Evolutionary conservation across 768 basidiomycete species (phyloP), one percentile per base, ranked within the genome.

Genomic region (Boletus sensibilis): DNA sequence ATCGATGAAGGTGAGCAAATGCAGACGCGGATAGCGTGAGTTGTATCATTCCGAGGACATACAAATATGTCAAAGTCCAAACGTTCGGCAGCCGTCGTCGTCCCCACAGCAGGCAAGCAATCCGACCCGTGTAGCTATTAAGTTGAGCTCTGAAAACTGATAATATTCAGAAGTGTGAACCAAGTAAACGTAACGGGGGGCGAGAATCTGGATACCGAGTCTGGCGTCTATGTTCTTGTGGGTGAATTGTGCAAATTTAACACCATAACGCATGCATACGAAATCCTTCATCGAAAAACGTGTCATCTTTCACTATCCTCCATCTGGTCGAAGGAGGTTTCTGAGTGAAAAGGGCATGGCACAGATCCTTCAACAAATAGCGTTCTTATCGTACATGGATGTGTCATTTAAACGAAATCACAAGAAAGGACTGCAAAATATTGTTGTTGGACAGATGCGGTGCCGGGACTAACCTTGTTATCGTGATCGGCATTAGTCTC

Each of bases 401-500:
- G 27, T 29, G 35, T 37, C 20, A 33, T 25, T 23, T 16, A 8
- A 25, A 5, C 7, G 20, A 16, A 6, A 27, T 41, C 34, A 21
- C 33, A 20, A 18, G 20, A 23, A 23, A 14, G 23, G 13, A 12
- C 23, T 2, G 18, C 43, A 12, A 31, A 31, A 12, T 25, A 21
- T 6, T 35, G 14, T 41, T 21, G 39, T 16, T 31, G 23, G 38
- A 18, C 33, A 33, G 42, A 48, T 29, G 37, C 33, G 10, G 29
- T 14, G 34, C 21, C 12, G 18, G 14, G 45, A 41, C 45, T 27
- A 46, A 55, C 35, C 44, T 38, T 34, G 57, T 37, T 53, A 62
- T 52, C 39, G 42, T 39, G 46, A 51, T 43, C 31, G 59, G 43
- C 34, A 34, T 23, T 23, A 6, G n/a, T 20, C 34, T 11, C 27